These are phyloP conservation scores for Fagus sylvatica DNA, from an alignment of 306 rosid genomes.

Conservation along the genomic window DNA sequence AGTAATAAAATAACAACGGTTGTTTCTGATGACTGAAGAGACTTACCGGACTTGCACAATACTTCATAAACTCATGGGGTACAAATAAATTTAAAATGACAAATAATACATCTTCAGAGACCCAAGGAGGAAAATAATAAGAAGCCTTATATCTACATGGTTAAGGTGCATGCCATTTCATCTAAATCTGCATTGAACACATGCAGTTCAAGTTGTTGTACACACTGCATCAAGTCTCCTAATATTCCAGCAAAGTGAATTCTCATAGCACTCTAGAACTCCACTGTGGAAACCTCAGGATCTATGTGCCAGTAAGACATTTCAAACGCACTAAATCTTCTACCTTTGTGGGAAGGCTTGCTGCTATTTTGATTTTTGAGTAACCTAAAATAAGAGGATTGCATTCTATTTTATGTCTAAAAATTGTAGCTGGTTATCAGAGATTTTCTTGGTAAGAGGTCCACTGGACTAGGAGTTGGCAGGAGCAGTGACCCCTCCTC, in stretches of 20 bases:
- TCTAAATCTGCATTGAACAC: background rate
- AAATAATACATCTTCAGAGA: background rate
- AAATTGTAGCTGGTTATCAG: too few species aligned
- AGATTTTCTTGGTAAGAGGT: background rate
- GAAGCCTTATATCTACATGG: background rate
- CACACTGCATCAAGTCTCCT: background rate
- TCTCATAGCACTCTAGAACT: background rate
- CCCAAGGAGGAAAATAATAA: background rate
- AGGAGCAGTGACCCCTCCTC: slow-evolving; percentile 35
- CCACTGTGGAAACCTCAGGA: background rate
- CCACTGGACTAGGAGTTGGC: slow-evolving; percentile 37
- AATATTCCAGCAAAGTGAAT: background rate
- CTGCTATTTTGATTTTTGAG: background rate
- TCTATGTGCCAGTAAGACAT: too few species aligned
- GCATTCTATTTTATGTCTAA: too few species aligned
- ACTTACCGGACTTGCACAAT: too few species aligned
- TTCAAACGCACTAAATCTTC: background rate
- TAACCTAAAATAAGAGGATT: background rate
- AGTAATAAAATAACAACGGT: too few species aligned
- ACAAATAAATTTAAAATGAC: background rate
- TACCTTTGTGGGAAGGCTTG: background rate
- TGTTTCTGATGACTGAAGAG: background rate
- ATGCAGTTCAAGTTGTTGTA: background rate
- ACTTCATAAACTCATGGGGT: background rate
- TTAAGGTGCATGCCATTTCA: background rate